Evolutionary conservation across 495 filamentous ascomycete genomes (phyloP).

Genomic region (Talaromyces nanjingensis): DNA sequence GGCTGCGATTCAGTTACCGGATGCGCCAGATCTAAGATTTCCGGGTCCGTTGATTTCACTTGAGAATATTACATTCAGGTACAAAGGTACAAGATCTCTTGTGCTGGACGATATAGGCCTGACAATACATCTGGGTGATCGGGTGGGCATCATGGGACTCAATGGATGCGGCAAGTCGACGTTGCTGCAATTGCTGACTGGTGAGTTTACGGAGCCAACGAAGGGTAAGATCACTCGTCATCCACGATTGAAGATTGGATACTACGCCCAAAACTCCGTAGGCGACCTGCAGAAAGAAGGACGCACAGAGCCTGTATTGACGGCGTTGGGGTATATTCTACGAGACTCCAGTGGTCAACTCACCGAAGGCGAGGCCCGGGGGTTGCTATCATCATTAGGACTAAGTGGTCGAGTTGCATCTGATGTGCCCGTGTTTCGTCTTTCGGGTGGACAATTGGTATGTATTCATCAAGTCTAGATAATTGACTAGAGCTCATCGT

Average conservation of each 20-base stretch:
- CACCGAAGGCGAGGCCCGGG: conserved; percentile 55
- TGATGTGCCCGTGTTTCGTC: conserved; percentile 58
- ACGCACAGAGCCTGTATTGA: conserved; percentile 39
- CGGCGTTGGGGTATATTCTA: conserved; percentile 54
- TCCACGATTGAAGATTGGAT: conserved; percentile 95
- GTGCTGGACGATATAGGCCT: conserved; percentile 55
- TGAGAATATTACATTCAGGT: conserved; percentile 57
- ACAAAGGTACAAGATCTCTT: conserved; percentile 30
- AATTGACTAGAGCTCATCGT: neutral
- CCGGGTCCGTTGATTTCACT: conserved; percentile 64
- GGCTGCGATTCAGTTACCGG: conserved; percentile 48
- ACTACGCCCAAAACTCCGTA: conserved; percentile 91
- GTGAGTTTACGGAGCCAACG: conserved; percentile 83
- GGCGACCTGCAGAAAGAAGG: conserved; percentile 52
- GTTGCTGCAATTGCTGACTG: conserved; percentile 90
- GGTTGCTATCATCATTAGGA: conserved; percentile 55
- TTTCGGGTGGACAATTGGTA: conserved; percentile 69
- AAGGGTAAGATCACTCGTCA: conserved; percentile 91
- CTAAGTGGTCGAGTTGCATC: conserved; percentile 58
- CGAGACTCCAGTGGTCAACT: conserved; percentile 35
- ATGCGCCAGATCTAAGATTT: conserved; percentile 61
- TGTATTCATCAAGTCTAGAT: no score
- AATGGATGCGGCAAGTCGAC: conserved; percentile 99
- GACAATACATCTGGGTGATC: conserved; percentile 60
- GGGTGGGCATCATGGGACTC: conserved; percentile 90